phyloP scores from a whole-genome alignment of 148 eudicot species.

The Rhododendron vialii region DNA sequence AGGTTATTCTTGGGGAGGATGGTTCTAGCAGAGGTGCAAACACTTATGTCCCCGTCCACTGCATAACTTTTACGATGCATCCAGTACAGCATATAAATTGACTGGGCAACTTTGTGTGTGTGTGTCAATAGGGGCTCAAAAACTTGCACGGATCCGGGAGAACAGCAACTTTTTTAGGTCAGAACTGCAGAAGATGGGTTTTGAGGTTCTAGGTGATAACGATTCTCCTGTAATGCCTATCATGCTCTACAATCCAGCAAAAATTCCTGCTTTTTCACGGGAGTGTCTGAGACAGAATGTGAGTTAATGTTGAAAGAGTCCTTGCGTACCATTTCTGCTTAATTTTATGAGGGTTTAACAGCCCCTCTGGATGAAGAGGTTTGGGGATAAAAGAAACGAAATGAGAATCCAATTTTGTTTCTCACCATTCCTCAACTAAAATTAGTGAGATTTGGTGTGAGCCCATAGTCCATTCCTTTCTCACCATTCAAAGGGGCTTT shows the following conservation, averaged over 20 bases:
- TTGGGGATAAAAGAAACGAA: not conserved
- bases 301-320: conserved; percentile 25
- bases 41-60: not conserved
- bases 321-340: conserved; percentile 30
- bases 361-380: not conserved
- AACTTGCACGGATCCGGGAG: conserved; percentile 77
- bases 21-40: conserved; percentile 85
- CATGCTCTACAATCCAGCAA: conserved; percentile 96
- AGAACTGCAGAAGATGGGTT: conserved; percentile 93
- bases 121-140: conserved; percentile 63
- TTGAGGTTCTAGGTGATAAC: conserved; percentile 94
- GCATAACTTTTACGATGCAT: not conserved
- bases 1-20: conserved; percentile 86
- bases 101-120: conserved; percentile 1
- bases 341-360: conserved; percentile 23
- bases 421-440: not conserved
- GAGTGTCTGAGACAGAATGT: conserved; percentile 86
- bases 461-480: not conserved
- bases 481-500: not conserved
- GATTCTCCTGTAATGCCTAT: conserved; percentile 98
- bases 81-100: not conserved
- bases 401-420: not conserved
- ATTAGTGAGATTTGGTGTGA: not conserved
- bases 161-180: conserved; percentile 95
- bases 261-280: conserved; percentile 92